Evolutionary conservation across 805 yeast species (phyloP).

Genomic region (Scheffersomyces stipitis): DNA sequence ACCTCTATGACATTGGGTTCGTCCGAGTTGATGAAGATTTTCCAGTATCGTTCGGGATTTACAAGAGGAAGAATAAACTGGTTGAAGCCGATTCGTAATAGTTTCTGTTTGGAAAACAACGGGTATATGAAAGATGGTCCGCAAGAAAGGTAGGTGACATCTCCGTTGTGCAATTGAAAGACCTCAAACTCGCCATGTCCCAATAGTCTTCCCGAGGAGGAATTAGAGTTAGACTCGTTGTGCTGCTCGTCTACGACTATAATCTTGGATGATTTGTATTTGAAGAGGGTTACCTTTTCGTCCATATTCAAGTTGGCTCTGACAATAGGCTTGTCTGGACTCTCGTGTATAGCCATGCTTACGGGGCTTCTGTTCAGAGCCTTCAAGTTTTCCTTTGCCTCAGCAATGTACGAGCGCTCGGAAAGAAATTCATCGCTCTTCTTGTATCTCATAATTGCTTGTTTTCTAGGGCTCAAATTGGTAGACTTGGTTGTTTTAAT

Average conservation of each 20-base stretch:
- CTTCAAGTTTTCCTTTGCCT: conserved; percentile 27
- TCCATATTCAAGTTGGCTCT: conserved; percentile 26
- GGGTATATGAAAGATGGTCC: conserved; percentile 73
- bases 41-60: conserved; percentile 80
- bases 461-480: conserved; percentile 36
- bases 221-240: conserved; percentile 11
- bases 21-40: conserved; percentile 38
- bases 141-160: conserved; percentile 62
- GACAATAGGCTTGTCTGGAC: conserved; percentile 6
- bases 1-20: conserved; percentile 23
- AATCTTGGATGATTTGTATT: conserved; percentile 30
- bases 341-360: conserved; percentile 1
- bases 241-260: conserved; percentile 37
- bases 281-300: conserved; percentile 36
- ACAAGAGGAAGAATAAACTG: conserved; percentile 63
- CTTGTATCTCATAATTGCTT: conserved; percentile 38
- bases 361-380: conserved; percentile 1
- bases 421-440: conserved; percentile 23
- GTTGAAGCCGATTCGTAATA: conserved; percentile 48
- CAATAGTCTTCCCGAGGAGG: conserved; percentile 45
- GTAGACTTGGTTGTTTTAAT: neutral
- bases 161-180: conserved; percentile 57
- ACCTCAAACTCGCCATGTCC: conserved; percentile 62
- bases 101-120: conserved; percentile 60
- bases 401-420: conserved; percentile 21